These are phyloP conservation scores for Calocybe gambosa DNA, from an alignment of 1,284 basidiomycete genomes.

Conservation along the genomic window DNA sequence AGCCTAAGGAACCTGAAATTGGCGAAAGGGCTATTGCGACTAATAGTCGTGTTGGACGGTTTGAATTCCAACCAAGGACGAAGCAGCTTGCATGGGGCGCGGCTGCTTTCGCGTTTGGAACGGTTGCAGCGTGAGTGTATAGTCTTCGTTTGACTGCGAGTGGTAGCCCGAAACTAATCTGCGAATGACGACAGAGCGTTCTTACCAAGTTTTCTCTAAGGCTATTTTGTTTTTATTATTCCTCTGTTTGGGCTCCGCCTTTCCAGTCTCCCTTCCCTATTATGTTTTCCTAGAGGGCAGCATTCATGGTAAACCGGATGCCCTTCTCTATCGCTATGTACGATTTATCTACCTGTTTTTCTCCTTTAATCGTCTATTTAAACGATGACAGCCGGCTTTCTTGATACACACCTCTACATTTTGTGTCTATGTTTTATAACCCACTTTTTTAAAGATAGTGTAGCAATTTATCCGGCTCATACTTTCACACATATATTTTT, in stretches of 20 bases:
- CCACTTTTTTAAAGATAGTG: background rate
- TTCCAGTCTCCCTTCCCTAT: slow-evolving; percentile 10
- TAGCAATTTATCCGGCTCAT: background rate
- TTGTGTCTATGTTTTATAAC: background rate
- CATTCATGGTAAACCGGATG: slow-evolving; percentile 3
- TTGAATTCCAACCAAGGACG: slow-evolving; percentile 52
- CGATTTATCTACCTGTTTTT: slow-evolving; percentile 6
- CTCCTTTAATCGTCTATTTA: slow-evolving; percentile 4
- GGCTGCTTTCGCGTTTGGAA: slow-evolving; percentile 66
- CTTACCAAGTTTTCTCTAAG: slow-evolving; percentile 44
- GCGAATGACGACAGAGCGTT: slow-evolving; percentile 28
- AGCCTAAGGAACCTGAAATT: slow-evolving; percentile 58
- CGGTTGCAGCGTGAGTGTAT: slow-evolving; percentile 60
- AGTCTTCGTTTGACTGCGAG: background rate
- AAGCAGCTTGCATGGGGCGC: slow-evolving; percentile 72
- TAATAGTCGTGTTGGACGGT: slow-evolving; percentile 51
- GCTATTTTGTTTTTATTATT: slow-evolving; percentile 1
- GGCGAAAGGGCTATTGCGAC: slow-evolving; percentile 57
- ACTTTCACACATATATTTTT: background rate
- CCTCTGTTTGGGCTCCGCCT: slow-evolving; percentile 9
- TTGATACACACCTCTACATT: background rate
- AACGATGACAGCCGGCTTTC: background rate
- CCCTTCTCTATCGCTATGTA: slow-evolving; percentile 9
- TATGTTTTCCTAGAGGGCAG: slow-evolving; percentile 13
- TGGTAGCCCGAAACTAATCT: background rate